A percentile compares a stretch with the other conserved stretches of the same genome.
Evolutionary conservation across 106 monocot species (phyloP).

Genomic region (Narthecium ossifragum): DNA sequence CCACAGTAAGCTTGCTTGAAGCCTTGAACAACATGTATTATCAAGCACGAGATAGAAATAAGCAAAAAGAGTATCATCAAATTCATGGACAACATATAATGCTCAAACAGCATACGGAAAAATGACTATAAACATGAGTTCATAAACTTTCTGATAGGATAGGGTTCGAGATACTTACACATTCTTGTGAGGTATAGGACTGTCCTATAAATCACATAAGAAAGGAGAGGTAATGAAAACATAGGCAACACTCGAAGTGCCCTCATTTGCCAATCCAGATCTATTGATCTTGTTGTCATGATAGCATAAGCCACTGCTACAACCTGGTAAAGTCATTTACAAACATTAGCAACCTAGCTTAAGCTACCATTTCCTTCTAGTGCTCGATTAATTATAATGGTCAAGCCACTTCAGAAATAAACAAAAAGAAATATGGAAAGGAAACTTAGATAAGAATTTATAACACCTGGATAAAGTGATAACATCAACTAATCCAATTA

Average conservation of each 20-base stretch:
- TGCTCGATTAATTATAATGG: too few relatives aligned
- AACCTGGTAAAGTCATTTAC: constrained; percentile 26
- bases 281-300: constrained; percentile 35
- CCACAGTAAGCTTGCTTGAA: too few relatives aligned
- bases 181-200: constrained; percentile 49
- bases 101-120: neutral
- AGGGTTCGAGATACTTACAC: constrained; percentile 44
- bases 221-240: constrained; percentile 52
- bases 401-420: too few relatives aligned
- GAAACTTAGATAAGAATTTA: too few relatives aligned
- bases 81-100: neutral
- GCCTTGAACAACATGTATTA: too few relatives aligned
- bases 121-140: neutral
- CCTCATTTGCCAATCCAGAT: constrained; percentile 51
- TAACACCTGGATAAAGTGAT: too few relatives aligned
- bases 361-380: neutral
- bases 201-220: constrained; percentile 39
- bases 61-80: too few relatives aligned
- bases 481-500: too few relatives aligned
- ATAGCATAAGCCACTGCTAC: constrained; percentile 50
- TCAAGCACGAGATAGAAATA: too few relatives aligned
- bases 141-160: neutral
- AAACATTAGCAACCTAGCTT: neutral
- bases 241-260: constrained; percentile 47
- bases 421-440: too few relatives aligned